Percentiles rank a stretch among this genome's conserved stretches.
Evolutionary conservation across 192 early-diverging fungal species (phyloP).

Genomic region (Endogone sp.): DNA sequence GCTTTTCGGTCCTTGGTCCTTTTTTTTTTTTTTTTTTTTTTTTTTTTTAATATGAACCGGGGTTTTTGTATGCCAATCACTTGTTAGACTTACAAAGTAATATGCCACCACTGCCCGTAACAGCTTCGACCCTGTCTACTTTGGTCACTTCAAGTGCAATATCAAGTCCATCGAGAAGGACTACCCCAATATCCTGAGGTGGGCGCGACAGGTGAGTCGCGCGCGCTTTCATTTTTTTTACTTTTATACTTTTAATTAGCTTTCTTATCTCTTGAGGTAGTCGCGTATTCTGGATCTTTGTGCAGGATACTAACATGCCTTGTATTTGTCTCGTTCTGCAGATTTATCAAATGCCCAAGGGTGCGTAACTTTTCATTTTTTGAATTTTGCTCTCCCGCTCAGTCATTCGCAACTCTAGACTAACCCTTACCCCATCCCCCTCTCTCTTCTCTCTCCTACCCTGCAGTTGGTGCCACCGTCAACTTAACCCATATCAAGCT

Average conservation of each 20-base stretch:
- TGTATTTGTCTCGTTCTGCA: too few relatives aligned
- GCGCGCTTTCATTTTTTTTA: neutral
- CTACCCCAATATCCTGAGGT: constrained; percentile 85
- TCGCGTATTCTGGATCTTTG: too few relatives aligned
- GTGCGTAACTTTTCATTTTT: constrained; percentile 5
- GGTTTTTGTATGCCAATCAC: neutral
- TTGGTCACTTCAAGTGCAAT: constrained; percentile 96
- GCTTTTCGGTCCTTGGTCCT: too few relatives aligned
- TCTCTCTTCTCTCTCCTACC: neutral
- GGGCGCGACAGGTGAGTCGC: constrained; percentile 47
- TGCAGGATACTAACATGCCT: neutral
- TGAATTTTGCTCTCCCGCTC: too few relatives aligned
- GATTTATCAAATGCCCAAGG: constrained; percentile 76
- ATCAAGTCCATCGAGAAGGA: constrained; percentile 77
- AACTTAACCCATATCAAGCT: constrained; percentile 96
- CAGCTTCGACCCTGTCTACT: constrained; percentile 93
- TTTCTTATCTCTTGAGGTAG: too few relatives aligned
- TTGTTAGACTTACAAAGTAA: neutral
- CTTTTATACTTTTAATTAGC: too few relatives aligned
- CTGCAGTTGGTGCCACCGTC: constrained; percentile 69
- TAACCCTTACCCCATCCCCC: neutral
- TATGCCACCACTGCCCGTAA: neutral
- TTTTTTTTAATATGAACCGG: neutral
- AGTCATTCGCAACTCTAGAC: neutral
- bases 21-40: too few relatives aligned